phyloP scores from a whole-genome alignment of 2,329 filamentous ascomycete species.

The Elsinoe fawcettii region DNA sequence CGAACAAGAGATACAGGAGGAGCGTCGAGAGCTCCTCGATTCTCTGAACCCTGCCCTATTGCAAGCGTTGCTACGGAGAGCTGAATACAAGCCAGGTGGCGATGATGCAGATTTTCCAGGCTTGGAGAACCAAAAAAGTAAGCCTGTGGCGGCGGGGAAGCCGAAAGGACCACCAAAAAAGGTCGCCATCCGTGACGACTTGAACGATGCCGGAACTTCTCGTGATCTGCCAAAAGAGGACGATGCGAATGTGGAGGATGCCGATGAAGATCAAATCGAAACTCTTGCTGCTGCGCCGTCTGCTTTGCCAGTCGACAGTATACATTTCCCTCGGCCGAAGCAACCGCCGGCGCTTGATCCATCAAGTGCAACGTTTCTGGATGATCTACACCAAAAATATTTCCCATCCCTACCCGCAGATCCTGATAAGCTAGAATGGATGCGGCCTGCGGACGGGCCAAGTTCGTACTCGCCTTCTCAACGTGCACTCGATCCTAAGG shows the following conservation, averaged over 20 bases:
- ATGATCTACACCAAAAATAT: slow-evolving; percentile 82
- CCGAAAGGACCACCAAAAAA: slow-evolving; percentile 21
- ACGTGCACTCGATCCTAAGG: slow-evolving; percentile 61
- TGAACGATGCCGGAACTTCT: not conserved
- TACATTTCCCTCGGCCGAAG: slow-evolving; percentile 54
- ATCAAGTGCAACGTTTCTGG: slow-evolving; percentile 71
- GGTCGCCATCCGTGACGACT: slow-evolving; percentile 26
- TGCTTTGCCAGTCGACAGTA: slow-evolving; percentile 21
- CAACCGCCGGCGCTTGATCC: slow-evolving; percentile 71
- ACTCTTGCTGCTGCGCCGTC: slow-evolving; percentile 21
- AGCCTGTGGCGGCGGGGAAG: not conserved
- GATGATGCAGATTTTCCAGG: slow-evolving; percentile 34
- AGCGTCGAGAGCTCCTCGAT: slow-evolving; percentile 71
- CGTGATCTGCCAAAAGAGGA: not conserved
- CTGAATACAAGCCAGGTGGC: slow-evolving; percentile 62
- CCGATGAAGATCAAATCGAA: slow-evolving; percentile 8
- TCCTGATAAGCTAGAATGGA: slow-evolving; percentile 82
- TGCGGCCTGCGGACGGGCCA: slow-evolving; percentile 60
- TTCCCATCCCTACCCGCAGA: slow-evolving; percentile 83
- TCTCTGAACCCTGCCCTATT: slow-evolving; percentile 68
- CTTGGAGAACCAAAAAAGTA: not conserved
- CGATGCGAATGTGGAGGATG: not conserved
- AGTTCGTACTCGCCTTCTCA: slow-evolving; percentile 78
- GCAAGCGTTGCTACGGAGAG: slow-evolving; percentile 65
- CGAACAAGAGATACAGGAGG: slow-evolving; percentile 68